Percentiles rank a stretch among this genome's conserved stretches.
Conservation (phyloP, 805 yeast species). For the Starmerella sirachaensis region DNA sequence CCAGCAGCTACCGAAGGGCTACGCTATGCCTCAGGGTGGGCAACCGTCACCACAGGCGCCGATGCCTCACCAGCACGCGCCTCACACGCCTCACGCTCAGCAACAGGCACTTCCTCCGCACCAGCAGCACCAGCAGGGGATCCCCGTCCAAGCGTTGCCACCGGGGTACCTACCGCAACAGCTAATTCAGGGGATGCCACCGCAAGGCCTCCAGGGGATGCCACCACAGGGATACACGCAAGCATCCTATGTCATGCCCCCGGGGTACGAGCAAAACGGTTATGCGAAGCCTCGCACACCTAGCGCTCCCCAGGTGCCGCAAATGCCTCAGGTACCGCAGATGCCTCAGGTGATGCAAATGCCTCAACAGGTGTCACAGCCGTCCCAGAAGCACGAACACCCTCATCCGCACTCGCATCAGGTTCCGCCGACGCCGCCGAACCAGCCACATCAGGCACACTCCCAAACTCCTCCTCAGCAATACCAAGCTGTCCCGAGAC, state of each 20-base stretch:
- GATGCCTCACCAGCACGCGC: slow-evolving; percentile 3
- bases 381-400: background rate
- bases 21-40: background rate
- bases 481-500: no score
- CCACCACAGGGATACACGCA: slow-evolving; percentile 1
- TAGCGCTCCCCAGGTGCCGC: background rate
- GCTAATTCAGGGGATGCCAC: slow-evolving; percentile 11
- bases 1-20: no score
- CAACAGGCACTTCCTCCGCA: no score
- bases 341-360: slow-evolving; percentile 1
- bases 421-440: no score
- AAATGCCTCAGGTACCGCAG: slow-evolving; percentile 3
- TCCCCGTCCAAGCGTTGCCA: slow-evolving; percentile 5
- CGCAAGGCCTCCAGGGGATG: slow-evolving; percentile 7
- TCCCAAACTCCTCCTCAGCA: background rate
- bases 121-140: slow-evolving; percentile 6
- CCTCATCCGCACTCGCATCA: no score
- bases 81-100: no score
- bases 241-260: background rate
- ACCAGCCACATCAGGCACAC: slow-evolving; percentile 1
- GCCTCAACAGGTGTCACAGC: slow-evolving; percentile 4
- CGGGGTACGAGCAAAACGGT: background rate
- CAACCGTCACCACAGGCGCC: background rate
- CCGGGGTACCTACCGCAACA: slow-evolving; percentile 7
- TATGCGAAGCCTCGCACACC: no score